Percentiles rank a stretch among this genome's conserved stretches.
phyloP scores from a whole-genome alignment of 106 monocot species.

The Apostasia ramifera region DNA sequence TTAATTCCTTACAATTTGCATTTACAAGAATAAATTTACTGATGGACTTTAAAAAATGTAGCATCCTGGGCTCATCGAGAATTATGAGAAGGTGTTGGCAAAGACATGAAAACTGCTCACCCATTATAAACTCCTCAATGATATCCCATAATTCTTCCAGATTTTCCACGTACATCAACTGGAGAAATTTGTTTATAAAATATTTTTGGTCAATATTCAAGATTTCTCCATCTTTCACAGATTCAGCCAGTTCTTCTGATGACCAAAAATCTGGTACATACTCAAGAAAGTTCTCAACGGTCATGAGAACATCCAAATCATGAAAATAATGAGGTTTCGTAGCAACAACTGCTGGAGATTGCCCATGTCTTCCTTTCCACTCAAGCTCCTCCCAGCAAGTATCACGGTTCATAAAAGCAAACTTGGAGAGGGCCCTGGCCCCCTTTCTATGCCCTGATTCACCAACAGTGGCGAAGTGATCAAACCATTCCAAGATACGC shows the following conservation, averaged over 20 bases:
- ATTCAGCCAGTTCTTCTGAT: constrained; percentile 79
- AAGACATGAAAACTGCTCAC: constrained; percentile 68
- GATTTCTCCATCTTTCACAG: constrained; percentile 85
- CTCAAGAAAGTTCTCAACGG: constrained; percentile 90
- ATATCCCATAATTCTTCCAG: constrained; percentile 50
- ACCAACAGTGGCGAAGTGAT: constrained; percentile 62
- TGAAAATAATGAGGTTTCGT: constrained; percentile 95
- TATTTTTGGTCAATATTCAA: constrained; percentile 60
- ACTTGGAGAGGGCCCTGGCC: constrained; percentile 70
- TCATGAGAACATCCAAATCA: constrained; percentile 71
- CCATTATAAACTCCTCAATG: constrained; percentile 57
- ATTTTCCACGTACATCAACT: constrained; percentile 75
- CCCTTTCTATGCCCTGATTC: constrained; percentile 84
- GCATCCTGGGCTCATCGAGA: constrained; percentile 55
- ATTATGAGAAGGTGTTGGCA: constrained; percentile 52
- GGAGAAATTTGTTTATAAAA: constrained; percentile 65
- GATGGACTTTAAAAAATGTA: constrained; percentile 52
- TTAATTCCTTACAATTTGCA: constrained; percentile 39
- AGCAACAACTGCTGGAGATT: constrained; percentile 93
- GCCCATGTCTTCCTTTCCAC: constrained; percentile 94
- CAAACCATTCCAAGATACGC: constrained; percentile 87
- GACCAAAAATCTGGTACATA: constrained; percentile 91
- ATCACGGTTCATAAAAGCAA: constrained; percentile 86
- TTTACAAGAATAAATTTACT: constrained; percentile 13
- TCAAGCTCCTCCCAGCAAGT: constrained; percentile 96